Evolutionary conservation across 805 yeast genomes (phyloP), one percentile per base, ranked within the genome.

Genomic region (Yamadazyma kitorensis): DNA sequence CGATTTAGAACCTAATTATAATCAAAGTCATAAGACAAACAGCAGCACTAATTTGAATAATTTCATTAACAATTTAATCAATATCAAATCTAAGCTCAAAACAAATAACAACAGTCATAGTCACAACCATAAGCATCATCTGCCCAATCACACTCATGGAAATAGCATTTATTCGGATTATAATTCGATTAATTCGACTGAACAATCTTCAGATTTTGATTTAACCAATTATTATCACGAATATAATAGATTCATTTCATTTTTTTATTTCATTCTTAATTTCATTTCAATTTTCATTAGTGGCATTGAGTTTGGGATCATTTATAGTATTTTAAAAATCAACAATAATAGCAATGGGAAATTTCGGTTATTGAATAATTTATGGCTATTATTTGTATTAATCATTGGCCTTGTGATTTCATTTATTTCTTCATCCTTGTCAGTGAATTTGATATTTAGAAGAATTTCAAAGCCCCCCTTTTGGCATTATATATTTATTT

Each of bases 281-380:
- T 57, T 63, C 28, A 54, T 55, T 35, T 49, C 61, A 27, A 47
- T 58, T n/a, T 64, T 66, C 42, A 54, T 65, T 16, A 54, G 66
- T 5, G 68, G 70, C 6, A 54, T 66, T 13, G 66, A 61, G 36
- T 45, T 64, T 17, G 72, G 72, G 5, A 62, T 66, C 21, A 51
- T 65, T 8, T 61, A 57, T 40, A 54, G 62, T 12, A 49, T 66
- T 13, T 26, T 48, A 12, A 46, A 51, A 20, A 41, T 53, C 13
- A 43, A 44, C n/a, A 47, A 43, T 6, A 22, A 40, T 12, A 28
- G 27, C 29, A 48, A 47, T 20, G 40, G 57, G 7, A 48, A 48
- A 32, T 55, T 64, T 32, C 37, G 44, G 16, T 29, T 61, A 10
- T 29, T 44, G 22, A 55, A 63, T 35, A 67, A 65, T 38, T 39